Conservation (phyloP, 768 basidiomycete species). For the Dentipellis fragilis region DNA sequence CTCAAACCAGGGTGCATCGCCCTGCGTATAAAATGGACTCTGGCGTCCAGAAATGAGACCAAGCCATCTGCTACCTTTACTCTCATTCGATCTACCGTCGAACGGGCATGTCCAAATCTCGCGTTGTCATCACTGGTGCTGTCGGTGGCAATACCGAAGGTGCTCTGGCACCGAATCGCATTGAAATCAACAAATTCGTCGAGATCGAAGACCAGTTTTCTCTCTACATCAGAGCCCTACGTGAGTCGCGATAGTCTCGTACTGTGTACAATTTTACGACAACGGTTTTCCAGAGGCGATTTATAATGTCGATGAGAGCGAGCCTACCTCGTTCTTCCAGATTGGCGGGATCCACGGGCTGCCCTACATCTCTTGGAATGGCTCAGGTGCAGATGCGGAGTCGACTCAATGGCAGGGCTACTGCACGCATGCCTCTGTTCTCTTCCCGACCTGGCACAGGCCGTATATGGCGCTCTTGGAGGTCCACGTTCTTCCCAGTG, state of each 20-base stretch:
- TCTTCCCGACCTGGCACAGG: slow-evolving; percentile 50
- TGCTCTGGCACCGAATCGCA: slow-evolving; percentile 9
- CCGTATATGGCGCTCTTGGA: slow-evolving; percentile 42
- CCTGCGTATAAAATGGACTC: too few species aligned
- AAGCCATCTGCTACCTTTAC: too few species aligned
- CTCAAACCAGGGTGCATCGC: too few species aligned
- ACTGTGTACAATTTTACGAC: neutral
- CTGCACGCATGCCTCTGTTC: slow-evolving; percentile 42
- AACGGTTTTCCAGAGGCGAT: slow-evolving; percentile 19
- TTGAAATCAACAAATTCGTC: slow-evolving; percentile 17
- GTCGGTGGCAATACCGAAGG: slow-evolving; percentile 3
- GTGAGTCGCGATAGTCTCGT: slow-evolving; percentile 20
- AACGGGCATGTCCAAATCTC: slow-evolving; percentile 9
- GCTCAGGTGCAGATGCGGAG: slow-evolving; percentile 22
- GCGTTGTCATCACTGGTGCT: slow-evolving; percentile 5
- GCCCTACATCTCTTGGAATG: slow-evolving; percentile 36
- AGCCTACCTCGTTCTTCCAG: slow-evolving; percentile 31
- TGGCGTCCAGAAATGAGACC: too few species aligned
- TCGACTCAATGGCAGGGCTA: slow-evolving; percentile 32
- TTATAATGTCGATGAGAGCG: slow-evolving; percentile 20
- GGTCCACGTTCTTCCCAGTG: slow-evolving; percentile 20
- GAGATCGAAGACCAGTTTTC: slow-evolving; percentile 36
- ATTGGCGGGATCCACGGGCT: slow-evolving; percentile 44
- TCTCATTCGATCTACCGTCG: neutral
- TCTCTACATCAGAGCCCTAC: slow-evolving; percentile 39